Evolutionary conservation across 1,284 basidiomycete genomes (phyloP), one percentile per base, ranked within the genome.

Genomic region (Ustilago vetiveriae): DNA sequence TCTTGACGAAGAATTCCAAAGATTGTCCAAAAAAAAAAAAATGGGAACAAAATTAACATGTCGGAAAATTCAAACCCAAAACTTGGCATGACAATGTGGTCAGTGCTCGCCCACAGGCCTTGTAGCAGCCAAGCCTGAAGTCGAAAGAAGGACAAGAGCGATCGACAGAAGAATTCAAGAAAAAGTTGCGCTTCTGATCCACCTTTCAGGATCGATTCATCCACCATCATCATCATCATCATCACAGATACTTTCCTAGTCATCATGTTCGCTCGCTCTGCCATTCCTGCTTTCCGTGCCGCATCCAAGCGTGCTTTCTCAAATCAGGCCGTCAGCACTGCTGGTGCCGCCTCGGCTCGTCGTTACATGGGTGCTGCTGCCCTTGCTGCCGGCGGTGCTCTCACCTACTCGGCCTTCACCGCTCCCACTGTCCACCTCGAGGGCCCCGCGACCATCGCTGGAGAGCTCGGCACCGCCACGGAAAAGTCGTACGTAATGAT

Each of bases 401-500:
- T 74, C 39, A 46, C 54, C 26, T 65, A 62, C 71, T 66, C 62
- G 37, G 50, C 62, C 27, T 47, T 62, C 44, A 22, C 52, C 19
- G 49, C 71, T 36, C 56, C 62, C 32, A 30, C 58, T 10, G 50
- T 74, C 33, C 69, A 71, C 48, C 80, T 84, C 52, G 84, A 84
- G 60, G 83, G 82, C 39, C 62, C 80, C 38, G 81, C 80, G 74
- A 84, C 83, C 58, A 83, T 84, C 51, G 83, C 84, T n/a, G 84
- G 84, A 37, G 83, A 83, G 73, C 82, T 83, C 72, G 81, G 82
- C 24, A 85, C 83, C 32, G 74, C 73, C 36, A 72, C 79, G 30
- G 84, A 85, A 77, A 76, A 82, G 51, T 83, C 83, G 46, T 85
- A 84, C 70, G 77, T 85, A 75, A 85, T 85, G 84, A 83, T 83